A percentile compares a stretch with the other conserved stretches of the same genome.
Evolutionary conservation across 768 basidiomycete genomes (phyloP).

Genomic region (Fomitopsis pulvina): DNA sequence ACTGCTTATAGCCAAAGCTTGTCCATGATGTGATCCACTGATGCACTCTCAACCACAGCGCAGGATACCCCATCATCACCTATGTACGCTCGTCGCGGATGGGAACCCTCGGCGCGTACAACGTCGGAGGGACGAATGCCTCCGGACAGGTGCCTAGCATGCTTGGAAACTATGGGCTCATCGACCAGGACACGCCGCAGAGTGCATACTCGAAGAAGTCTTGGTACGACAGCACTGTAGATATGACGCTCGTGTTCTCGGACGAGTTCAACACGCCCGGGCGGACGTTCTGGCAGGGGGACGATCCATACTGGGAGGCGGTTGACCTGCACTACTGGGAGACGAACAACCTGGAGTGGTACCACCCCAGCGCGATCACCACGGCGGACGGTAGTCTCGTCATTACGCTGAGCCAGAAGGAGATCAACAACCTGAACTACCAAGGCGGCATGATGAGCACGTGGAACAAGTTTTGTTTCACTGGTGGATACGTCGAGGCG

Average conservation of each 20-base stretch:
- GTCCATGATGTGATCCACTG: not conserved
- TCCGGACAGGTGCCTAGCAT: constrained; percentile 36
- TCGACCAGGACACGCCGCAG: constrained; percentile 71
- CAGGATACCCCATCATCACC: constrained; percentile 31
- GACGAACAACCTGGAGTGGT: constrained; percentile 57
- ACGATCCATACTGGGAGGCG: constrained; percentile 90
- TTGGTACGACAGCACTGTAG: constrained; percentile 40
- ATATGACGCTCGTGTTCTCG: constrained; percentile 72
- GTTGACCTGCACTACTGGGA: constrained; percentile 75
- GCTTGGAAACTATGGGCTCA: constrained; percentile 50
- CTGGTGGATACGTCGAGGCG: constrained; percentile 73
- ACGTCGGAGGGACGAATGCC: constrained; percentile 41
- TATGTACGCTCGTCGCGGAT: constrained; percentile 18
- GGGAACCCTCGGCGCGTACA: constrained; percentile 32
- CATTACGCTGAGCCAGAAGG: constrained; percentile 62
- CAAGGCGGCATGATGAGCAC: constrained; percentile 60
- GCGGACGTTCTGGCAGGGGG: constrained; percentile 74
- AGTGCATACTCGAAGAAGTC: constrained; percentile 47
- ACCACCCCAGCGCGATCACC: constrained; percentile 72
- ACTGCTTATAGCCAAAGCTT: too few species aligned
- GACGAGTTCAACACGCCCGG: constrained; percentile 84
- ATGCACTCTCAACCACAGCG: constrained; percentile 13
- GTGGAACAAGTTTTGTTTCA: constrained; percentile 94
- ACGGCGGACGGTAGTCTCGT: constrained; percentile 71
- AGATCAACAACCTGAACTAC: constrained; percentile 67